Evolutionary conservation across 202 grass and related monocot species (phyloP).

Genomic region (Hordeum pubiflorum): DNA sequence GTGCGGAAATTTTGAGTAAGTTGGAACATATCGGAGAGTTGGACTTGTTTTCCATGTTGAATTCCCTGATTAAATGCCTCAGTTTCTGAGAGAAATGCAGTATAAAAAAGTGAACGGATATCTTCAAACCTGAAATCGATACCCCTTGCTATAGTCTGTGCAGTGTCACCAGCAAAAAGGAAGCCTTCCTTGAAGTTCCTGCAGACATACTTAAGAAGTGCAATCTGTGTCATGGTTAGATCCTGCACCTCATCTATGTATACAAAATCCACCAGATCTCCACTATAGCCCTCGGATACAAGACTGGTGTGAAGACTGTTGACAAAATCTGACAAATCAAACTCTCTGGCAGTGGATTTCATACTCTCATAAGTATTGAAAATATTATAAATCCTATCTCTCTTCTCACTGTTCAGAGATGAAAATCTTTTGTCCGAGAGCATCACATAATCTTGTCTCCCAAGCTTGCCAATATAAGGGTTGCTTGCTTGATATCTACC

Average conservation of each 20-base stretch:
- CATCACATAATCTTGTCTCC: slow-evolving; percentile 48
- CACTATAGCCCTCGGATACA: slow-evolving; percentile 33
- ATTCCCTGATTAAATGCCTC: slow-evolving; percentile 1
- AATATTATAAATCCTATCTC: slow-evolving; percentile 65
- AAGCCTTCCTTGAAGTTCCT: slow-evolving; percentile 73
- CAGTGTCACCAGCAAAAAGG: slow-evolving; percentile 84
- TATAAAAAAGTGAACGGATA: slow-evolving; percentile 75
- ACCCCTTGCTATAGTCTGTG: slow-evolving; percentile 82
- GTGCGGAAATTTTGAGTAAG: slow-evolving; percentile 82
- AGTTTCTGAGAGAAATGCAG: slow-evolving; percentile 40
- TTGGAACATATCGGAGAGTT: slow-evolving; percentile 58
- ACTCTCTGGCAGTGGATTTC: slow-evolving; percentile 51
- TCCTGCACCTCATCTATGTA: slow-evolving; percentile 97
- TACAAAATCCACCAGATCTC: slow-evolving; percentile 53
- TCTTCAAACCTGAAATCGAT: slow-evolving; percentile 91
- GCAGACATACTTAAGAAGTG: slow-evolving; percentile 70
- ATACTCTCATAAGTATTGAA: slow-evolving; percentile 70
- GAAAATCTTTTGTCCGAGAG: slow-evolving; percentile 67
- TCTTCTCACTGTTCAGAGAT: slow-evolving; percentile 34
- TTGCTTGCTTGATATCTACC: slow-evolving; percentile 22
- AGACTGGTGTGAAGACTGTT: slow-evolving; percentile 48
- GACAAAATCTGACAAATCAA: slow-evolving; percentile 84
- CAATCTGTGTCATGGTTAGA: slow-evolving; percentile 75
- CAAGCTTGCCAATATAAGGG: slow-evolving; percentile 18
- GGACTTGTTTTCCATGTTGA: slow-evolving; percentile 27